phyloP scores from a whole-genome alignment of 208 protist species.

The Crithidia expoeki region DNA sequence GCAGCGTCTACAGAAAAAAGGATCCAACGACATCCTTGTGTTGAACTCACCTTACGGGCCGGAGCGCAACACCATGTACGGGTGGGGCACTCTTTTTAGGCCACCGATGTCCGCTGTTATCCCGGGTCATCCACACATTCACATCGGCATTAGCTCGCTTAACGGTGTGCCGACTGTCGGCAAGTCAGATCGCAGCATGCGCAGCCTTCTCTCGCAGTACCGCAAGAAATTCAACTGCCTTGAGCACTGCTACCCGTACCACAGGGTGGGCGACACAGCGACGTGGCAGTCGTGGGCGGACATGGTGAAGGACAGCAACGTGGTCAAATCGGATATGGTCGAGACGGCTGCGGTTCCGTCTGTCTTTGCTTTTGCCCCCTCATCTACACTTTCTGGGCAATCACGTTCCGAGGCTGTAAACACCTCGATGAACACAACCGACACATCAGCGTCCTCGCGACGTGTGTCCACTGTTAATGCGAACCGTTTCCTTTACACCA shows the following conservation, averaged over 20 bases:
- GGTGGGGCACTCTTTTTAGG: conserved; percentile 70
- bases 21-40: conserved; percentile 46
- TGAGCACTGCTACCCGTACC: conserved; percentile 84
- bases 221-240: conserved; percentile 70
- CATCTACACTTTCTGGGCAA: not conserved
- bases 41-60: conserved; percentile 71
- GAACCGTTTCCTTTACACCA: conserved; percentile 57
- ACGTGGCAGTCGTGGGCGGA: conserved; percentile 64
- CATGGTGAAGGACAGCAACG: conserved; percentile 42
- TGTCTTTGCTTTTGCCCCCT: not conserved
- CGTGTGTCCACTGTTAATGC: conserved; percentile 9
- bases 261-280: conserved; percentile 48
- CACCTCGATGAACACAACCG: not conserved
- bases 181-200: conserved; percentile 60
- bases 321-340: not conserved
- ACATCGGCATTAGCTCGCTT: conserved; percentile 80
- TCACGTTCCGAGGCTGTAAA: not conserved
- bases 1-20: conserved; percentile 46
- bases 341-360: not conserved
- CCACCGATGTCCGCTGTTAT: conserved; percentile 36
- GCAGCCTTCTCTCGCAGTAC: conserved; percentile 57
- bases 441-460: not conserved
- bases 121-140: conserved; percentile 44
- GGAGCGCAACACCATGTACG: conserved; percentile 40
- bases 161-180: conserved; percentile 58